phyloP scores from a whole-genome alignment of 768 basidiomycete species.

The Rossbeevera mucosa region DNA sequence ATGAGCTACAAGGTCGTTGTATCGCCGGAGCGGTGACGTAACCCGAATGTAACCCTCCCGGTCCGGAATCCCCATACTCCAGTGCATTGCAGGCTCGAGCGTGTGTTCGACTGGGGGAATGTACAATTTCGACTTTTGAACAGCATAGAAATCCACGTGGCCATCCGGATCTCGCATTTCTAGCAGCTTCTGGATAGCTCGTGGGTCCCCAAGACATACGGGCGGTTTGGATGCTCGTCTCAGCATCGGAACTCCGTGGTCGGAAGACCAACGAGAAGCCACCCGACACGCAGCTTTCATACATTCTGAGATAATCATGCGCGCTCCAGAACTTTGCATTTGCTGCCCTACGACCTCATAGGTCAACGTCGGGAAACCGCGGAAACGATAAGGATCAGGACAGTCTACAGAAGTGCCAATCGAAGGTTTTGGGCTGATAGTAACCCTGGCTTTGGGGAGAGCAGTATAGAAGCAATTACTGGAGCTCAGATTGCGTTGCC shows the following conservation, averaged over 20 bases:
- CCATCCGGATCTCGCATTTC: conserved; percentile 43
- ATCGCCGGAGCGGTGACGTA: conserved; percentile 88
- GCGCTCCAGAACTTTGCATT: conserved; percentile 38
- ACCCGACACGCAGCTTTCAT: conserved; percentile 79
- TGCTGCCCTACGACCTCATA: conserved; percentile 39
- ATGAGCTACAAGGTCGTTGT: conserved; percentile 73
- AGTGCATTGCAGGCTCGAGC: conserved; percentile 59
- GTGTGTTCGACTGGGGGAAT: conserved; percentile 40
- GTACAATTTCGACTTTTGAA: conserved; percentile 32
- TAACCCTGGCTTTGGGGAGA: conserved; percentile 27
- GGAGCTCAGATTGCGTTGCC: conserved; percentile 18
- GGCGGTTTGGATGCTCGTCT: conserved; percentile 47
- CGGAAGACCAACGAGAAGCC: conserved; percentile 66
- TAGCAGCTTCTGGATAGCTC: conserved; percentile 43
- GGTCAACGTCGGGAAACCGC: conserved; percentile 48
- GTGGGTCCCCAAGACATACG: conserved; percentile 26
- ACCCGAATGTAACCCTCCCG: conserved; percentile 78
- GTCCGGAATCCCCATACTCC: conserved; percentile 59
- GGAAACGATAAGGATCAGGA: conserved; percentile 30
- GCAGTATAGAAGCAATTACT: conserved; percentile 25
- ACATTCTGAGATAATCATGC: conserved; percentile 63
- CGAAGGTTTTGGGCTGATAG: conserved; percentile 26
- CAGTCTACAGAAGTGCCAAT: conserved; percentile 29
- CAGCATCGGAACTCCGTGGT: conserved; percentile 56
- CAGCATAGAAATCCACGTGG: conserved; percentile 37